Conservation (phyloP, 371 early-diverging fungal genomes). For the Mortierella sp. region DNA sequence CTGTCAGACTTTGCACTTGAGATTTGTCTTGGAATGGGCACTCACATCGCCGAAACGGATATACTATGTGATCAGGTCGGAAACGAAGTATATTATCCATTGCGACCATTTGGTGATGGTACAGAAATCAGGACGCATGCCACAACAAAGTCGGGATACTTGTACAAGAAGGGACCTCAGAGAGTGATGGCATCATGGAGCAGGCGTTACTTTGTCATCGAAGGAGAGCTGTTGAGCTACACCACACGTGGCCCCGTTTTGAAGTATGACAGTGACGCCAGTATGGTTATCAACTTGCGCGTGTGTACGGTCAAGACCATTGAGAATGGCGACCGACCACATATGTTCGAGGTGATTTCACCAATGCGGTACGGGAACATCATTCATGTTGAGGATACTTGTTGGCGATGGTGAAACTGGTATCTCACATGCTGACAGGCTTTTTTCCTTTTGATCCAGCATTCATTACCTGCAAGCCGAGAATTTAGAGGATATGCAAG, state of each 20-base stretch:
- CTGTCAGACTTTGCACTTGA: neutral
- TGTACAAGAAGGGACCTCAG: conserved; percentile 77
- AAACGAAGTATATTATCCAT: conserved; percentile 55
- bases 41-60: neutral
- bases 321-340: conserved; percentile 77
- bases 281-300: conserved; percentile 69
- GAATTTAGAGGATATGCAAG: conserved; percentile 76
- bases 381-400: too few species aligned
- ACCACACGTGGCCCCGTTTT: conserved; percentile 58
- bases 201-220: conserved; percentile 77
- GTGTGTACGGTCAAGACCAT: conserved; percentile 82
- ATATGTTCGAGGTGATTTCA: conserved; percentile 87
- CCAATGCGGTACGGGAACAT: conserved; percentile 68
- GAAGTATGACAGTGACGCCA: conserved; percentile 57
- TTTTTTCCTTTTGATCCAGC: conserved; percentile 39
- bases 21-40: neutral
- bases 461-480: conserved; percentile 86
- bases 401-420: too few species aligned
- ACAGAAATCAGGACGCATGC: conserved; percentile 24
- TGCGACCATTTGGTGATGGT: conserved; percentile 43
- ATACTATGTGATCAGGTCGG: conserved; percentile 29
- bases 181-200: conserved; percentile 80
- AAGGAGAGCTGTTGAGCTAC: conserved; percentile 70
- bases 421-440: neutral
- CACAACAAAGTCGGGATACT: conserved; percentile 73